Evolutionary conservation across 768 basidiomycete species (phyloP), one percentile per base, ranked within the genome.

Genomic region (Lentinula edodes): DNA sequence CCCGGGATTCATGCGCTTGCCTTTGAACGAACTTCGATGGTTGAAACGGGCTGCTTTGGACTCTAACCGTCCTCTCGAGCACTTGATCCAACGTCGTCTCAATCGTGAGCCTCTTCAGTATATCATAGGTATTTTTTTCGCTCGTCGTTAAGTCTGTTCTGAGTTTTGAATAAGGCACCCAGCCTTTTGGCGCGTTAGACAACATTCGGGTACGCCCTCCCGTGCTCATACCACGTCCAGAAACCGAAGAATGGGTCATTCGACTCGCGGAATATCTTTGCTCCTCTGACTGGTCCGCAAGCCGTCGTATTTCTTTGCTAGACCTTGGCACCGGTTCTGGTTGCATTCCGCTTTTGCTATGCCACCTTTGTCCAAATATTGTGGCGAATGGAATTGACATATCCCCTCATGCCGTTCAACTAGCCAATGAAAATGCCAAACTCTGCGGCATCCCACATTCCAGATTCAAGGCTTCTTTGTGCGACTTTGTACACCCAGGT

Each of bases 261-360:
- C 80, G 78, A 55, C 82, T 94, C 60, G 80, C 87, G 32, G 74
- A 80, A 12, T 68, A 70, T n/a, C 55, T 56, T 39, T 67, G 84
- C 55, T 63, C 72, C 2, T 78, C 79, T 7, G 69, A 72, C 15
- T 65, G 28, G 28, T 28, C 28, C 28, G 28, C 72, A 42, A 65
- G 72, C 59, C 70, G 65, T 52, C 73, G 76, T 60, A 64, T 74
- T 50, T 34, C 39, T 34, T 73, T 95, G 32, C 78, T 98, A 36
- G 96, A 99, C 75, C 84, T 98, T 50, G 94, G 95, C 71, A 96
- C 95, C 5, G 96, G 96, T 51, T 85, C 93, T 0, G 96, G 91
- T 13, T 95, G 94, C 71, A 95, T 98, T 55, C 90, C 94, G 1
- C 82, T 97, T 45, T 78, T 93, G n/a, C 78, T 98, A 16, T 87